These are phyloP conservation scores for Hyparrhenia diplandra DNA, from an alignment of 176 grass and related monocot genomes.

Conservation along the genomic window DNA sequence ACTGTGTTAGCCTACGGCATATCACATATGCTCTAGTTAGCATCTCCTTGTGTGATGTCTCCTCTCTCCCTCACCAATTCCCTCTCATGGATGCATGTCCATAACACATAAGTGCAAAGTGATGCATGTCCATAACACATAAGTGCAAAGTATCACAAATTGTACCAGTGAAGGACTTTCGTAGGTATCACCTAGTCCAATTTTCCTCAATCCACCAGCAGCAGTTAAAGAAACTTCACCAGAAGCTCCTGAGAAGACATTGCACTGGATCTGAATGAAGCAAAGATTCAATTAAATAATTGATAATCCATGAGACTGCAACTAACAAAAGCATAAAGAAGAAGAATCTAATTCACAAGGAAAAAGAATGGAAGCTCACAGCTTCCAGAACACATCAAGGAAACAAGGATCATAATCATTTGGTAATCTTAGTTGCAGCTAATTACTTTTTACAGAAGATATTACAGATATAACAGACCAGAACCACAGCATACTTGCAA, in stretches of 20 bases:
- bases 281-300: slow-evolving; percentile 19
- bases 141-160: slow-evolving; percentile 1
- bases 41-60: background rate
- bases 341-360: background rate
- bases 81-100: background rate
- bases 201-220: slow-evolving; percentile 74
- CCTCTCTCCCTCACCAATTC: background rate
- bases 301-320: background rate
- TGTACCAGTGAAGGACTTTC: slow-evolving; percentile 81
- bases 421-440: background rate
- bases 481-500: background rate
- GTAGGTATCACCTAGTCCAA: slow-evolving; percentile 65
- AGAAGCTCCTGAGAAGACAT: slow-evolving; percentile 77
- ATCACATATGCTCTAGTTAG: background rate
- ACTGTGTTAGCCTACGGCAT: no score
- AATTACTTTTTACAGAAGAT: background rate
- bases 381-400: background rate
- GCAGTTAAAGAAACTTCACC: slow-evolving; percentile 74
- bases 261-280: slow-evolving; percentile 75
- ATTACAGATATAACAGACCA: background rate
- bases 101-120: background rate
- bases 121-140: no score
- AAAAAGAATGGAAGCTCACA: background rate
- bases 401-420: background rate
- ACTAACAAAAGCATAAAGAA: background rate